phyloP scores from a whole-genome alignment of 225 moss, liverwort and hornwort genomes.

The Rhytidiadelphus loreus region DNA sequence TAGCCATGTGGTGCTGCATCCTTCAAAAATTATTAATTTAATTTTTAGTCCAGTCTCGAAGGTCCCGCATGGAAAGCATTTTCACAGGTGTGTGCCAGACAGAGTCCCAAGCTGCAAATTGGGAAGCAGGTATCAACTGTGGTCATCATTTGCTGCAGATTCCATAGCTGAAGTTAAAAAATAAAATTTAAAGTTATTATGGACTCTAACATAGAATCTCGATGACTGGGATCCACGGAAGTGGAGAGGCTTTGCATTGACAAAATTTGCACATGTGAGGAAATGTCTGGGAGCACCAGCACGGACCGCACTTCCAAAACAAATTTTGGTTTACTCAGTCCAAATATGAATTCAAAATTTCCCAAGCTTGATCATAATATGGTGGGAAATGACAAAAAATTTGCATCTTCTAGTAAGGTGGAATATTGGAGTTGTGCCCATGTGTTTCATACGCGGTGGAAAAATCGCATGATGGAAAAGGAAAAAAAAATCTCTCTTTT shows the following conservation, averaged over 20 bases:
- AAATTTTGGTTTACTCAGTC: rapidly evolving
- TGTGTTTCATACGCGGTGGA: too few species aligned
- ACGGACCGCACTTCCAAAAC: not conserved
- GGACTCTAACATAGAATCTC: not conserved
- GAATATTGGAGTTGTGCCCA: not conserved
- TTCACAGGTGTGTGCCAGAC: not conserved
- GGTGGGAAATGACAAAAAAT: not conserved
- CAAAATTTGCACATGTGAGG: not conserved
- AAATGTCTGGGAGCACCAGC: not conserved
- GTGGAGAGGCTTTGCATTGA: not conserved
- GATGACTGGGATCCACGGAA: not conserved
- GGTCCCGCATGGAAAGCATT: too few species aligned
- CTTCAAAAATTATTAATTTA: too few species aligned
- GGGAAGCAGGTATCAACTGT: too few species aligned
- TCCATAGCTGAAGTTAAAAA: not conserved
- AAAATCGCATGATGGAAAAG: not conserved
- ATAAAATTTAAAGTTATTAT: not conserved
- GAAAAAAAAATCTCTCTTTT: not conserved
- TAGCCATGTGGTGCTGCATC: too few species aligned
- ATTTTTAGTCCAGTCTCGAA: too few species aligned
- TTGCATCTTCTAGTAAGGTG: not conserved
- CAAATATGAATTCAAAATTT: not conserved
- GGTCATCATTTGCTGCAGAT: not conserved
- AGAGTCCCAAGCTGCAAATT: not conserved
- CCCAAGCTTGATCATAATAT: not conserved